Base-by-base conservation (phyloP, 2,329 filamentous ascomycete species). In the Microsporum ferrugineum region DNA sequence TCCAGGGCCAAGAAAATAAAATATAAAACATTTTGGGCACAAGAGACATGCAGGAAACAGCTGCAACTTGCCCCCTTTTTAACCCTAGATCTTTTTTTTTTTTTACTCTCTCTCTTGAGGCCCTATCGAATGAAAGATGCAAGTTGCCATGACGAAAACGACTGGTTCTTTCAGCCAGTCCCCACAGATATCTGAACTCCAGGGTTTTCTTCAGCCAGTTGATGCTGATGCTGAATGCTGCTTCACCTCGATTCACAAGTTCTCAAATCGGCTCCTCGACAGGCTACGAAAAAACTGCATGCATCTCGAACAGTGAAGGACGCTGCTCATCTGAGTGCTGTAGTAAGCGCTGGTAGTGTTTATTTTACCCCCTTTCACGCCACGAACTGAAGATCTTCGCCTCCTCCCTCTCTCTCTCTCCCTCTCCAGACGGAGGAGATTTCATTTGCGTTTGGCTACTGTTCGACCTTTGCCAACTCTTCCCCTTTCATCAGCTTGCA, bases 121-220 rank as follows among this genome's bases (percentile, higher is more conserved):
- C 14, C 49, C 31, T 34, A 10, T 34, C 17, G 45, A 12, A 23
- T 23, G 17, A 23, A 8, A 5, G 5, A 55, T 55, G 49, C 29
- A 55, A 34, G 31, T 6, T 55, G 49, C 49, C 49, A 34, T 55
- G 49, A 55, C 31, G 49, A 55, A 55, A 55, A 36, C 49, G 49
- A 55, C 49, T 36, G 49, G 49, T 36, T 55, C 49, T 36, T 55
- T 55, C 49, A 55, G 49, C 12, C 49, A 2, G n/a, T n/a, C 49
- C 31, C 49, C 49, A 55, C 49, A 34, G 49, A 55, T 33, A n/a
- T 55, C 49, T 17, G 7, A 5, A 17, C 10, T 34, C 49, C 27
- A 49, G 27, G 49, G 14, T 55, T 31, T 55, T 12, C 49, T 47
- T 23, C 43, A 23, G 8, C 49, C n/a, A 34, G 49, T 29, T 51